These are phyloP conservation scores for Fusarium coffeatum DNA, from an alignment of 2,329 filamentous ascomycete species.

Conservation along the genomic window DNA sequence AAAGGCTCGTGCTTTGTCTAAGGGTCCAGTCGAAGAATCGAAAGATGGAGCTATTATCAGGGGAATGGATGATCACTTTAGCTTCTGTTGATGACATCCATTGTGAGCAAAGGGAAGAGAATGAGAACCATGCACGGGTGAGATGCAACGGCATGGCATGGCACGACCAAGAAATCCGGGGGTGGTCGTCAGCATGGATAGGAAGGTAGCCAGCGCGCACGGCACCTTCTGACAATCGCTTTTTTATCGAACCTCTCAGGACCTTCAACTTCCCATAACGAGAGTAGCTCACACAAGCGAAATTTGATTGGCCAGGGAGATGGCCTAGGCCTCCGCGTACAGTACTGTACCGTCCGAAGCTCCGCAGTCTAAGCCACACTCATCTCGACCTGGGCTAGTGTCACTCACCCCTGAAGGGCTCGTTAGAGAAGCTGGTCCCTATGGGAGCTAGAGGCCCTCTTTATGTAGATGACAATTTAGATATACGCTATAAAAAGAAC, in stretches of 20 bases:
- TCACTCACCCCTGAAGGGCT: conserved; percentile 17
- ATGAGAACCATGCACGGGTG: conserved; percentile 20
- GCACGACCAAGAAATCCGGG: conserved; percentile 34
- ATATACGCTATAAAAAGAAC: conserved; percentile 30
- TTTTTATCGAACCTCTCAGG: conserved; percentile 34
- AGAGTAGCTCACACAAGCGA: conserved; percentile 7
- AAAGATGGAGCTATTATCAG: conserved; percentile 16
- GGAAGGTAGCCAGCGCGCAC: not conserved
- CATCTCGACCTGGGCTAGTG: conserved; percentile 19
- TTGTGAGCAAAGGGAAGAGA: conserved; percentile 28
- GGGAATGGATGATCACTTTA: conserved; percentile 16
- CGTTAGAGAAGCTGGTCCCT: conserved; percentile 7
- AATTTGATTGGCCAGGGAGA: conserved; percentile 21
- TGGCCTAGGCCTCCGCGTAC: conserved; percentile 30
- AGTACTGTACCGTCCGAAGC: conserved; percentile 36
- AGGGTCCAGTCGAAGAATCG: conserved; percentile 11
- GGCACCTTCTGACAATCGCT: conserved; percentile 28
- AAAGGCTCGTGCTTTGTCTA: conserved; percentile 33
- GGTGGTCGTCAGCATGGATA: conserved; percentile 35
- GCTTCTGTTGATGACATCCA: conserved; percentile 41
- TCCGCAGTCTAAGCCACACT: conserved; percentile 44
- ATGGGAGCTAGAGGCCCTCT: not conserved
- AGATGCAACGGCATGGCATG: conserved; percentile 30
- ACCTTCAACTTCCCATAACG: conserved; percentile 28
- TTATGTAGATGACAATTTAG: conserved; percentile 27